Evolutionary conservation across 495 filamentous ascomycete genomes (phyloP).

Genomic region (Hyaloscypha variabilis): DNA sequence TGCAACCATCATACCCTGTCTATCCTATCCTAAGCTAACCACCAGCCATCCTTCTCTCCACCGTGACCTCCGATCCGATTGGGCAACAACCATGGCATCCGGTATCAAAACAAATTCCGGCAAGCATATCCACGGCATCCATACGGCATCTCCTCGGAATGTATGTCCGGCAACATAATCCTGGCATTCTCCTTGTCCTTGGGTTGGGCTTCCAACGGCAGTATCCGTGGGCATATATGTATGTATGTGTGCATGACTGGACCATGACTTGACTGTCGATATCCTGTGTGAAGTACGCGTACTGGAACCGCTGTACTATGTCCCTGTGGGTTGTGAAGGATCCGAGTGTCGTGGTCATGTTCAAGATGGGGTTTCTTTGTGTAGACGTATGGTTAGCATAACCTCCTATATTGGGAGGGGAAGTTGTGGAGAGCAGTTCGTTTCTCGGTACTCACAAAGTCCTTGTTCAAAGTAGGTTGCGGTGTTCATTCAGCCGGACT

Average conservation of each 20-base stretch:
- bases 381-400: conserved; percentile 6
- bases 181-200: conserved; percentile 8
- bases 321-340: conserved; percentile 5
- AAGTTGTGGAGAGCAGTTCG: background rate
- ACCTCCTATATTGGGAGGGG: background rate
- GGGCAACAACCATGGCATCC: conserved; percentile 4
- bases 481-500: conserved; percentile 26
- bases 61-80: background rate
- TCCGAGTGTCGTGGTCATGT: background rate
- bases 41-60: background rate
- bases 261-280: conserved; percentile 34
- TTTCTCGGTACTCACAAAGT: conserved; percentile 22
- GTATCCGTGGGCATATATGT: conserved; percentile 18
- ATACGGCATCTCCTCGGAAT: conserved; percentile 4
- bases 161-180: conserved; percentile 12
- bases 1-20: background rate
- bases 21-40: background rate
- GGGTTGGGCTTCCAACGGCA: conserved; percentile 13
- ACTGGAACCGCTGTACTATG: conserved; percentile 29
- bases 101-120: background rate
- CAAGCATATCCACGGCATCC: conserved; percentile 6
- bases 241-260: conserved; percentile 30
- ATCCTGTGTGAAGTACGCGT: conserved; percentile 30
- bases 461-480: background rate
- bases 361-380: background rate